Base-by-base conservation (phyloP, 768 basidiomycete species). In the Paxillus involutus region DNA sequence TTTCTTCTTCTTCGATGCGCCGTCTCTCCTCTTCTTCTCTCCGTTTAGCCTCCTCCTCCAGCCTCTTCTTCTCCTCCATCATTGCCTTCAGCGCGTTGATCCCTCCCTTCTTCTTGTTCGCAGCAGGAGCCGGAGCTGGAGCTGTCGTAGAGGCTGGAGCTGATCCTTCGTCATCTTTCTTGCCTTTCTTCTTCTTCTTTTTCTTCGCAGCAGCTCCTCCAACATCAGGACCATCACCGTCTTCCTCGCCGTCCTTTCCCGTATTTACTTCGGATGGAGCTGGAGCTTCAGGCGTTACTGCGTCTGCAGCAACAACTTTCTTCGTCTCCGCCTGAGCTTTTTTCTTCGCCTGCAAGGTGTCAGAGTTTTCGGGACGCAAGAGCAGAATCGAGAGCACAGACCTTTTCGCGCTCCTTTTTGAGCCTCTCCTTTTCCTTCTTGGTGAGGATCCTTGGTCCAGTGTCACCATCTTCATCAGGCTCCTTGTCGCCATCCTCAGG, bases 341-440 rank as follows among this genome's bases (percentile, higher is more conserved):
- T 79, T 79, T 24, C 68, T 85, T 36, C 77, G 83, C 41, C 92
- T 95, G 64, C 2, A 59, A 52, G 52, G 49, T 16, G 47, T 54
- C 48, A 58, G 50, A 58, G 13, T 48, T 56, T 50, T 46, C 9
- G 36, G 26, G 26, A 50, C 49, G 47, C 40, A 47, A 56, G 30
- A 47, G n/a, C n/a, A 49, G 40, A 6, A 10, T 50, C n/a, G 37
- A 40, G 39, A 39, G 19, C 53, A 39, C 64, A 45, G 35, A 88
- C 94, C 88, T 97, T 97, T 76, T 97, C 94, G 48, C 85, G 84
- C 73, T 98, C 95, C 75, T 98, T 98, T 83, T 98, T 98, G 56
- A 96, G 76, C 68, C 87, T 87, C 70, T 98, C 95, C 75, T 98
- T 98, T 78, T 98, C 92, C 70, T 96, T 97, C 76, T 98, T 98